phyloP scores from a whole-genome alignment of 257 asterid species.

The Solanum pennellii region DNA sequence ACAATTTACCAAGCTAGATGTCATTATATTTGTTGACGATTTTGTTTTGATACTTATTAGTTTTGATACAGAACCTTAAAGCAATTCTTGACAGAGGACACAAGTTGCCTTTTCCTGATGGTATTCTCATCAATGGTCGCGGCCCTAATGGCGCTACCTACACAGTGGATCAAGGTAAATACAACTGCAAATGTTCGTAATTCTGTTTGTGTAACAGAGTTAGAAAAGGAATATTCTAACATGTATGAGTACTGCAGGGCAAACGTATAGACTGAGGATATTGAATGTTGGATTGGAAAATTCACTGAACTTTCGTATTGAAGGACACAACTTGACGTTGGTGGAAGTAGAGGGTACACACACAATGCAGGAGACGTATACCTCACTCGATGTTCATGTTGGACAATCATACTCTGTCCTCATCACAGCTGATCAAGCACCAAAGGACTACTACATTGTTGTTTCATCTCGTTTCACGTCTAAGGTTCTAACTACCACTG shows the following conservation, averaged over 20 bases:
- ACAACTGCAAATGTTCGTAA: background rate
- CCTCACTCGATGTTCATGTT: slow-evolving; percentile 66
- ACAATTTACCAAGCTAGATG: background rate
- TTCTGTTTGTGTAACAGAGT: background rate
- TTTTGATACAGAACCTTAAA: slow-evolving; percentile 21
- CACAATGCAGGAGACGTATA: slow-evolving; percentile 21
- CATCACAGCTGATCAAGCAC: slow-evolving; percentile 57
- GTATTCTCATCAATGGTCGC: slow-evolving; percentile 52
- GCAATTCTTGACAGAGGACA: slow-evolving; percentile 37
- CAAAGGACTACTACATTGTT: slow-evolving; percentile 59
- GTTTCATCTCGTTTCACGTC: slow-evolving; percentile 61
- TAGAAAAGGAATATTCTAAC: background rate
- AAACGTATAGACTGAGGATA: background rate
- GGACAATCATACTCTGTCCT: slow-evolving; percentile 86
- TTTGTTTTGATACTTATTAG: background rate
- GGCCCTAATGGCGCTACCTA: slow-evolving; percentile 30
- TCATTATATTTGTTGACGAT: background rate
- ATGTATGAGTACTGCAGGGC: background rate
- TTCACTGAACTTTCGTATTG: background rate
- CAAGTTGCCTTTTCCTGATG: slow-evolving; percentile 54
- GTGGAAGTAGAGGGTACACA: background rate
- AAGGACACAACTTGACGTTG: background rate
- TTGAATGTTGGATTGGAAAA: background rate
- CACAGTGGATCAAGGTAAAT: slow-evolving; percentile 41
- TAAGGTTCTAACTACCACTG: slow-evolving; percentile 45